phyloP scores from a whole-genome alignment of 2,329 filamentous ascomycete species.

The Cordyceps tenuipes region DNA sequence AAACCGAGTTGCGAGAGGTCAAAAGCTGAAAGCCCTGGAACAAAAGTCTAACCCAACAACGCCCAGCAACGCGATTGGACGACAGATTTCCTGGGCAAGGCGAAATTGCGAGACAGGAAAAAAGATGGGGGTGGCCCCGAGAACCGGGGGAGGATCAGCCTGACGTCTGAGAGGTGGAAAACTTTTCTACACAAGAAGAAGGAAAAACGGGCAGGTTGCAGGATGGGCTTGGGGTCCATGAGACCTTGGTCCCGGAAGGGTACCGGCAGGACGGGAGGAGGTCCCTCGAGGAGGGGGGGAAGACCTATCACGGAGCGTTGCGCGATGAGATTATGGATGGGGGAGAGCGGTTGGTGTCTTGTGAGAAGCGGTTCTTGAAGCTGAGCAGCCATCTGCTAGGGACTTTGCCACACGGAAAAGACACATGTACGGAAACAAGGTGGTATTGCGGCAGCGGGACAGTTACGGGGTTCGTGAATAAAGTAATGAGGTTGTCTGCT shows the following conservation, averaged over 20 bases:
- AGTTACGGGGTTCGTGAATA: too few species aligned
- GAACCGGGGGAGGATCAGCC: not conserved
- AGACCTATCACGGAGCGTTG: not conserved
- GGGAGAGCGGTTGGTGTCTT: too few species aligned
- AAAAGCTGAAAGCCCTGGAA: too few species aligned
- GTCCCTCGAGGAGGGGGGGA: not conserved
- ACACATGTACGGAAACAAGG: too few species aligned
- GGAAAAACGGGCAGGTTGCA: not conserved
- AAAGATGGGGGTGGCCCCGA: too few species aligned
- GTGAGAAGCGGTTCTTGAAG: not conserved
- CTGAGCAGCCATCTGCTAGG: not conserved
- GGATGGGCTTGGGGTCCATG: not conserved
- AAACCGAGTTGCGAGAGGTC: too few species aligned
- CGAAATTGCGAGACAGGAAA: not conserved
- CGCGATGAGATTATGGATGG: not conserved
- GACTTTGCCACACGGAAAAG: not conserved
- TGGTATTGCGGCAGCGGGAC: too few species aligned
- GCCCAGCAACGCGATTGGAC: not conserved
- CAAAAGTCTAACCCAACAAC: too few species aligned
- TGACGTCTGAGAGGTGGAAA: too few species aligned
- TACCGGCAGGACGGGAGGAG: not conserved
- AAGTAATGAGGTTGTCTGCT: too few species aligned
- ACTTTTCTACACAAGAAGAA: not conserved
- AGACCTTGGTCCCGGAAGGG: not conserved
- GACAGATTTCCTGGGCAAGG: not conserved